A percentile compares a stretch with the other conserved stretches of the same genome.
Conservation (phyloP, 345 rosid species). For the Cardamine resedifolia region DNA sequence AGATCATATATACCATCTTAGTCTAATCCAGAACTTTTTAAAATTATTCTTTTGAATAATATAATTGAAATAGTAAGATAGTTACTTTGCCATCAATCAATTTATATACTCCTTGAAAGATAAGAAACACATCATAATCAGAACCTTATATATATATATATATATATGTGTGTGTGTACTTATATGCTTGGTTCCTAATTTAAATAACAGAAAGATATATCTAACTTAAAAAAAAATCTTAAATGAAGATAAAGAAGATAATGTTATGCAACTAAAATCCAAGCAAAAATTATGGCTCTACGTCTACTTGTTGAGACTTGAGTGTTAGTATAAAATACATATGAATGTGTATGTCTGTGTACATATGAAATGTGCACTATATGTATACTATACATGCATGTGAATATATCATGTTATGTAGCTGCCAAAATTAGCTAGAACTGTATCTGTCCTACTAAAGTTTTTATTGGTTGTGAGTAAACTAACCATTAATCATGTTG, state of each 20-base stretch:
- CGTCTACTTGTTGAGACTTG: conserved; percentile 31
- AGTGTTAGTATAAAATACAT: conserved; percentile 31
- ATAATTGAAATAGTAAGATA: conserved; percentile 28
- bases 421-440: conserved; percentile 26
- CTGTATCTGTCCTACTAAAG: conserved; percentile 5
- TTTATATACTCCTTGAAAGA: conserved; percentile 30
- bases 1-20: conserved; percentile 19
- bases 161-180: not conserved
- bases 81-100: conserved; percentile 32
- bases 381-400: not conserved
- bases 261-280: conserved; percentile 32
- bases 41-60: not conserved
- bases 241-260: conserved; percentile 36
- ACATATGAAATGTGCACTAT: not conserved
- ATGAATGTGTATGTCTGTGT: not conserved
- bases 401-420: conserved; percentile 23
- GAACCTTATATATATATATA: conserved; percentile 21
- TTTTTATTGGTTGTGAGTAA: conserved; percentile 51
- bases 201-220: conserved; percentile 24
- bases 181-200: conserved; percentile 27
- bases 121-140: conserved; percentile 36
- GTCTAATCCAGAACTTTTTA: not conserved
- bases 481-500: conserved; percentile 31
- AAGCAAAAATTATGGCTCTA: conserved; percentile 22
- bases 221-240: not conserved